Evolutionary conservation across 73 alveolate genomes (phyloP).

Genomic region (Paramecium bursaria): DNA sequence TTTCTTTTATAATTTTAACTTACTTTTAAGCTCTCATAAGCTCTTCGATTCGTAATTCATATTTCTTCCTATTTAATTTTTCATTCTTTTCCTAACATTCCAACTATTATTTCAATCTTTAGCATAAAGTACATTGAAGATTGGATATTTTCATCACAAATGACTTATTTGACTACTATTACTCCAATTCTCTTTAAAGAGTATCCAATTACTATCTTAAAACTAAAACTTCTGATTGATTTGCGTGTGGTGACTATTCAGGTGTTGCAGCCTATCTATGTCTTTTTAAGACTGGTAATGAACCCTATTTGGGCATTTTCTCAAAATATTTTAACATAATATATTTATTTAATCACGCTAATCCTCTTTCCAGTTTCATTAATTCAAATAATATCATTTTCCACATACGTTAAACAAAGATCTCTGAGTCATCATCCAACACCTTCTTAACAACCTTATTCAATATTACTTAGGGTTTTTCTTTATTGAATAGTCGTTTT

Average conservation of each 20-base stretch:
- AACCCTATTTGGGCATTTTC: too few species aligned
- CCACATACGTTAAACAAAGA: slow-evolving; percentile 53
- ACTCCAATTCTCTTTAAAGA: slow-evolving; percentile 35
- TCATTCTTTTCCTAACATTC: slow-evolving; percentile 19
- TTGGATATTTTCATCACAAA: slow-evolving; percentile 45
- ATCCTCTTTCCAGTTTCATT: slow-evolving; percentile 48
- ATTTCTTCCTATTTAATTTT: background rate
- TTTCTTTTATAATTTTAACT: background rate
- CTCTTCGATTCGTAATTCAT: slow-evolving; percentile 39
- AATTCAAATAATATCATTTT: slow-evolving; percentile 55
- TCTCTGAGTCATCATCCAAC: slow-evolving; percentile 44
- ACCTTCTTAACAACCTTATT: slow-evolving; percentile 59
- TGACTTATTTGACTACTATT: slow-evolving; percentile 30
- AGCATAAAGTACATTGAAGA: slow-evolving; percentile 13
- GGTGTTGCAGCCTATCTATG: too few species aligned
- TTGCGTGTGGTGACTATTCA: too few species aligned
- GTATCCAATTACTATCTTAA: slow-evolving; percentile 21
- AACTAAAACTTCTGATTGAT: slow-evolving; percentile 1
- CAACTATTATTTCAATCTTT: slow-evolving; percentile 15
- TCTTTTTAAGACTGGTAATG: too few species aligned
- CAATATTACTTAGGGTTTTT: slow-evolving; percentile 50
- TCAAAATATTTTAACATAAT: too few species aligned
- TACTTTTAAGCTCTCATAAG: background rate
- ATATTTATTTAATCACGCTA: too few species aligned
- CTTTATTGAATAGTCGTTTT: slow-evolving; percentile 57